Percentiles rank a stretch among this genome's conserved stretches.
Evolutionary conservation across 2,329 filamentous ascomycete species (phyloP).

Genomic region (Fusarium pseudoanthophilum): DNA sequence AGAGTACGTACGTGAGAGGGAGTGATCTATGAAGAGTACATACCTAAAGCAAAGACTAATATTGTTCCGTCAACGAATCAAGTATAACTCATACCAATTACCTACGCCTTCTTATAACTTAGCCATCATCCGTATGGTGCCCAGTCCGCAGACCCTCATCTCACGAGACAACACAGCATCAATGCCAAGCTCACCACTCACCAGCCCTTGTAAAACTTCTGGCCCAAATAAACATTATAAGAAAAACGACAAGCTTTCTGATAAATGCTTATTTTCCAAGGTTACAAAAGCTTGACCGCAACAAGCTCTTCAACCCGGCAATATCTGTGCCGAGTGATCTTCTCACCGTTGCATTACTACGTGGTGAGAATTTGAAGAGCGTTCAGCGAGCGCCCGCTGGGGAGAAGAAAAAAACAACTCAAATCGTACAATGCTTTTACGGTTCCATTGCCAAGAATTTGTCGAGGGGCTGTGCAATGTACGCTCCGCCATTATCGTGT

Average conservation of each 20-base stretch:
- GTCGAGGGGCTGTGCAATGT: constrained; percentile 26
- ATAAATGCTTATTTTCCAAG: constrained; percentile 7
- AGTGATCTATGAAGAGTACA: background rate
- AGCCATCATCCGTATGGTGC: background rate
- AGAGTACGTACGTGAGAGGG: background rate
- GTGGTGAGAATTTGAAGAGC: constrained; percentile 8
- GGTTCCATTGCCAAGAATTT: constrained; percentile 14
- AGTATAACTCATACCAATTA: background rate
- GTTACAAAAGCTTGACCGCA: constrained; percentile 25
- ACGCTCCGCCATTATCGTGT: constrained; percentile 20
- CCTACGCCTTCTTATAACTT: background rate
- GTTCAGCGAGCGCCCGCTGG: background rate
- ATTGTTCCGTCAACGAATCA: background rate
- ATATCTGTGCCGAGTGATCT: background rate
- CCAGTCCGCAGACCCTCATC: background rate
- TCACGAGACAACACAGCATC: background rate
- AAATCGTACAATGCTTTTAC: background rate
- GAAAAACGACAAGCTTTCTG: constrained; percentile 21
- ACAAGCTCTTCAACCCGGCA: constrained; percentile 22
- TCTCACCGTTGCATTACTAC: constrained; percentile 15
- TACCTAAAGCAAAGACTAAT: background rate
- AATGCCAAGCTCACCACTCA: constrained; percentile 14
- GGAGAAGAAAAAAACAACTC: background rate
- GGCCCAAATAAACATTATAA: background rate
- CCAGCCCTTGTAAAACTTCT: background rate